phyloP scores from a whole-genome alignment of 2,329 filamentous ascomycete species.

The Intubia oerlemansii region DNA sequence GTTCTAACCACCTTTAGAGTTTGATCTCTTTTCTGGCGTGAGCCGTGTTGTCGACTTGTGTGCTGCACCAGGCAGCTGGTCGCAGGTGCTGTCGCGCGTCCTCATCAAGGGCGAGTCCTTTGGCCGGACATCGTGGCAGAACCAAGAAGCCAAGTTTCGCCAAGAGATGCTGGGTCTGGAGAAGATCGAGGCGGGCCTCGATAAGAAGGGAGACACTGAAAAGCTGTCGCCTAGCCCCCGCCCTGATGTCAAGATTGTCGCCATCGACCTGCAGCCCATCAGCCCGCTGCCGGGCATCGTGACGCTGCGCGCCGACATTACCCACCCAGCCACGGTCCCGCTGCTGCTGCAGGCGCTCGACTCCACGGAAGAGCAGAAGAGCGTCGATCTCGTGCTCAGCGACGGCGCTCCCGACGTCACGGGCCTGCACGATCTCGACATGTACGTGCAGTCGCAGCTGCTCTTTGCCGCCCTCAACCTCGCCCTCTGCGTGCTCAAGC shows the following conservation, averaged over 20 bases:
- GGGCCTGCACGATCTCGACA: slow-evolving; percentile 88
- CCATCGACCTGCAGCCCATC: slow-evolving; percentile 93
- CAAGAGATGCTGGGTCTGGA: slow-evolving; percentile 34
- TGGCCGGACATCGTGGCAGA: slow-evolving; percentile 67
- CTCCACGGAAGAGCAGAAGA: slow-evolving; percentile 40
- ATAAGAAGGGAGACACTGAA: background rate
- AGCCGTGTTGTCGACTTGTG: slow-evolving; percentile 90
- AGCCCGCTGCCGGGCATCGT: slow-evolving; percentile 81
- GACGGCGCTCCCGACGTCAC: slow-evolving; percentile 95
- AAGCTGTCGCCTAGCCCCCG: slow-evolving; percentile 23
- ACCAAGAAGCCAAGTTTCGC: slow-evolving; percentile 49
- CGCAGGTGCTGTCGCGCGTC: slow-evolving; percentile 81
- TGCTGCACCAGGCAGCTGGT: slow-evolving; percentile 92
- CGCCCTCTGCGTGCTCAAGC: slow-evolving; percentile 65
- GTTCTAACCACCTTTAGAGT: no score
- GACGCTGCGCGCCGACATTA: slow-evolving; percentile 87
- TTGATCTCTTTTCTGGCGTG: slow-evolving; percentile 78
- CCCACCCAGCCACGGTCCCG: slow-evolving; percentile 85
- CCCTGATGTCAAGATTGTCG: slow-evolving; percentile 74
- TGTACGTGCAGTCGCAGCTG: slow-evolving; percentile 91
- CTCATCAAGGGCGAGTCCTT: slow-evolving; percentile 88
- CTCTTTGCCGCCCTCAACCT: slow-evolving; percentile 88
- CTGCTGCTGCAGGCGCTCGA: slow-evolving; percentile 72
- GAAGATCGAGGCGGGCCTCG: slow-evolving; percentile 5
- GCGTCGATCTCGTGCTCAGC: slow-evolving; percentile 82